Base-by-base conservation (phyloP, 2,329 filamentous ascomycete species). In the Hymenoscyphus fraxineus region DNA sequence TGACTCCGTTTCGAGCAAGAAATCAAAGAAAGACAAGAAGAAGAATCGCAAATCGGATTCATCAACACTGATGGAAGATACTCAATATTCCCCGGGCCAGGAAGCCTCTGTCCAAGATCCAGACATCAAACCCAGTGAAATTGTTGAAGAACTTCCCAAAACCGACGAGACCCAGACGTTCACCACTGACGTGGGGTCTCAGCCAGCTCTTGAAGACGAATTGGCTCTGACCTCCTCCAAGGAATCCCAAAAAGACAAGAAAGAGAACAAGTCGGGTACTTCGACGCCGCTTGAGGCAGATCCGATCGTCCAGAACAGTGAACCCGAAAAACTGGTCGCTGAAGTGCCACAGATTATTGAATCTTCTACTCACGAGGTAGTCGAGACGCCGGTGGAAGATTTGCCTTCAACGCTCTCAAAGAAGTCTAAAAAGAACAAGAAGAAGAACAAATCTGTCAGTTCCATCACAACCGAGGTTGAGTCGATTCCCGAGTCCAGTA, bases 171-270 rank as follows among this genome's bases (percentile, higher is more conserved):
- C 44, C 19, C 44, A 51, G 22, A 16, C 59, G 16, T 27, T 35
- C 12, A n/a, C 16, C 9, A 7, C 13, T 3, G 35, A 40, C 19
- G 59, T 59, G 15, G 19, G 15, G 16, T 6, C 32, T 3, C 15
- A 64, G 58, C 56, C 59, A 22, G 19, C 59, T 35, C 38, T 32
- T 3, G 63, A 63, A 39, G 57, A 64, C 22, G 58, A 64, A 44
- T 62, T 56, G 63, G 44, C 22, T 5, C 47, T 56, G 31, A 41
- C 40, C 6, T 55, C 54, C n/a, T 16, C 51, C 10, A 64, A 58
- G 64, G 78, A 76, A 65, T 71, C 73, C 58, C 77, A 78, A 68
- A 77, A 77, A 60, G 68, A 71, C 51, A 71, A 73, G 54, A 70
- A 74, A 63, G 63, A 65, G 60, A 39, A n/a, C 59, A 62, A 62